phyloP scores from a whole-genome alignment of 495 filamentous ascomycete species.

The Massariosphaeria phaeospora region DNA sequence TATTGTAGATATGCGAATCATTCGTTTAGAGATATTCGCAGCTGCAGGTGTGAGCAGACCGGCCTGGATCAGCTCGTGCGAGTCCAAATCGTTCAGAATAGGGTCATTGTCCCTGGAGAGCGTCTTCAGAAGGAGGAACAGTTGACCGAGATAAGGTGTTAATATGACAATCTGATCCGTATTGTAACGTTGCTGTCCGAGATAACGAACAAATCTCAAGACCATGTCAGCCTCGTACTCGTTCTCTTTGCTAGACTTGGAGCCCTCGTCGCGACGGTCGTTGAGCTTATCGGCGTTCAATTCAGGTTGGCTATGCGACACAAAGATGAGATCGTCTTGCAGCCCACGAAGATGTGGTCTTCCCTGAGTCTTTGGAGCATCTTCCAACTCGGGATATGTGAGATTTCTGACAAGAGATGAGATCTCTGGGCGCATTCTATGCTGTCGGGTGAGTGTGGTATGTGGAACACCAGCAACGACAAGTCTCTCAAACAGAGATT shows the following conservation, averaged over 20 bases:
- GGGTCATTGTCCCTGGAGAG: constrained; percentile 57
- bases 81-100: constrained; percentile 66
- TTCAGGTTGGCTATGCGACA: constrained; percentile 60
- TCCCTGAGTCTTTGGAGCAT: constrained; percentile 50
- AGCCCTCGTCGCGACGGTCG: constrained; percentile 50
- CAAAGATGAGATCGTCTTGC: constrained; percentile 57
- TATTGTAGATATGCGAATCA: constrained; percentile 61
- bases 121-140: constrained; percentile 52
- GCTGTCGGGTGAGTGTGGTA: constrained; percentile 56
- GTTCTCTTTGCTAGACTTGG: constrained; percentile 57
- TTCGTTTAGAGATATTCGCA: constrained; percentile 49
- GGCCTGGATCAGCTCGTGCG: constrained; percentile 59
- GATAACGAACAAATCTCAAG: constrained; percentile 62
- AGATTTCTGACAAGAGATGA: constrained; percentile 55
- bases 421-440: constrained; percentile 69
- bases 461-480: constrained; percentile 53
- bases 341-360: constrained; percentile 55
- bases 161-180: constrained; percentile 63
- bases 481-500: constrained; percentile 68
- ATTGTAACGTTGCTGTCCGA: constrained; percentile 72
- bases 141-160: constrained; percentile 59
- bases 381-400: constrained; percentile 61
- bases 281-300: constrained; percentile 39
- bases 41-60: constrained; percentile 56
- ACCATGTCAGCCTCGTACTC: constrained; percentile 63